Evolutionary conservation across 2,329 filamentous ascomycete genomes (phyloP).

Genomic region (Paecilomyces variotii): DNA sequence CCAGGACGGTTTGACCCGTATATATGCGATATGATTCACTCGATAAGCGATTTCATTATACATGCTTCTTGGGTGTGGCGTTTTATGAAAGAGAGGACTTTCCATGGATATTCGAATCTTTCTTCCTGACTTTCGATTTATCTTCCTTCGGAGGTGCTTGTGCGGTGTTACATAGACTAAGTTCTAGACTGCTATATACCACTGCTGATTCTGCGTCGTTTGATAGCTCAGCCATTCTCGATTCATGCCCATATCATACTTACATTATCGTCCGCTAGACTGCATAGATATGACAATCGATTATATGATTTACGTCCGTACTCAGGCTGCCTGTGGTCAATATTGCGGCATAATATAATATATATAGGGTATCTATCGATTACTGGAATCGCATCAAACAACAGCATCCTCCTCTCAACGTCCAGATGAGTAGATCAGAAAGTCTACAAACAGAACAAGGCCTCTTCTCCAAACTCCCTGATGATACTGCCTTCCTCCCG

Average conservation of each 20-base stretch:
- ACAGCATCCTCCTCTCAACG: neutral
- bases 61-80: neutral
- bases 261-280: no score
- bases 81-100: neutral
- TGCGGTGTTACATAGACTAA: neutral
- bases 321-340: no score
- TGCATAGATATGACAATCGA: no score
- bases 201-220: neutral
- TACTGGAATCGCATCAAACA: neutral
- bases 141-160: neutral
- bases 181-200: neutral
- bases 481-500: constrained; percentile 64
- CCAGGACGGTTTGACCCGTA: neutral
- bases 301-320: no score
- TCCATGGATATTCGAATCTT: neutral
- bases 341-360: neutral
- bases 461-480: constrained; percentile 67
- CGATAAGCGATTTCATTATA: neutral
- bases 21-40: neutral
- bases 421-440: neutral
- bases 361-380: no score
- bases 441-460: constrained; percentile 61
- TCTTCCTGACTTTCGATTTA: neutral
- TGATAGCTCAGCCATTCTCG: neutral
- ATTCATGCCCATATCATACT: no score